Evolutionary conservation across 176 grass and related monocot species (phyloP).

Genomic region (Thinopyrum elongatum): DNA sequence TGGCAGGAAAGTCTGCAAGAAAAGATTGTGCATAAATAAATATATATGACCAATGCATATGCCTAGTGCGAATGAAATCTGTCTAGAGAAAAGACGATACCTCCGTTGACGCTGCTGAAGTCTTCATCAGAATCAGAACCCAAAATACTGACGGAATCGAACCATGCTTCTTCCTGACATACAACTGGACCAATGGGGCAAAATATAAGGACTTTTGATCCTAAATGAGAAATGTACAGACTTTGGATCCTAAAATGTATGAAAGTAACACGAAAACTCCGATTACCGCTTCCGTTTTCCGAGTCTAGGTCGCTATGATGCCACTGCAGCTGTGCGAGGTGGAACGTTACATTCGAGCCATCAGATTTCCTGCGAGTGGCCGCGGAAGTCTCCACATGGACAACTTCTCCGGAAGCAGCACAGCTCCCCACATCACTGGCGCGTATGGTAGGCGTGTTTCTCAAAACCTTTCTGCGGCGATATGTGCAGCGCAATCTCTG

Average conservation of each 20-base stretch:
- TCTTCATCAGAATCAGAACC: conserved; percentile 96
- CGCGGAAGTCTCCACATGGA: conserved; percentile 49
- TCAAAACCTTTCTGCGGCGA: conserved; percentile 58
- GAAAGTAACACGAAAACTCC: not conserved
- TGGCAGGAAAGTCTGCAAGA: conserved; percentile 61
- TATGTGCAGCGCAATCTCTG: conserved; percentile 49
- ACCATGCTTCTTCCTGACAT: conserved; percentile 92
- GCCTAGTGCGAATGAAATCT: not conserved
- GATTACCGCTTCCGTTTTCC: conserved; percentile 73
- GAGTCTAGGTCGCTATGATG: conserved; percentile 80
- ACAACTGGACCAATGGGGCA: conserved; percentile 53
- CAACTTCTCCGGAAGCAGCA: conserved; percentile 43
- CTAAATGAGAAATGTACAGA: not conserved
- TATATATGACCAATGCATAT: not conserved
- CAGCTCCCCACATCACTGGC: conserved; percentile 38
- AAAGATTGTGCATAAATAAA: conserved; percentile 21
- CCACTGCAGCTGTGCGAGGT: conserved; percentile 89
- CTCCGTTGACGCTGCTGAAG: conserved; percentile 89
- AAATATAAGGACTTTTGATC: not conserved
- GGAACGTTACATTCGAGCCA: conserved; percentile 72
- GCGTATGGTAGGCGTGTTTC: conserved; percentile 45
- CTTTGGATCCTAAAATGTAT: conserved; percentile 4
- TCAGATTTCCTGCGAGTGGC: conserved; percentile 39
- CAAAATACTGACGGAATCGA: conserved; percentile 83
- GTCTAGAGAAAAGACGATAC: conserved; percentile 38